A percentile compares a stretch with the other conserved stretches of the same genome.
These are phyloP conservation scores for Tuber melanosporum DNA, from an alignment of 495 filamentous ascomycete species.

Conservation along the genomic window DNA sequence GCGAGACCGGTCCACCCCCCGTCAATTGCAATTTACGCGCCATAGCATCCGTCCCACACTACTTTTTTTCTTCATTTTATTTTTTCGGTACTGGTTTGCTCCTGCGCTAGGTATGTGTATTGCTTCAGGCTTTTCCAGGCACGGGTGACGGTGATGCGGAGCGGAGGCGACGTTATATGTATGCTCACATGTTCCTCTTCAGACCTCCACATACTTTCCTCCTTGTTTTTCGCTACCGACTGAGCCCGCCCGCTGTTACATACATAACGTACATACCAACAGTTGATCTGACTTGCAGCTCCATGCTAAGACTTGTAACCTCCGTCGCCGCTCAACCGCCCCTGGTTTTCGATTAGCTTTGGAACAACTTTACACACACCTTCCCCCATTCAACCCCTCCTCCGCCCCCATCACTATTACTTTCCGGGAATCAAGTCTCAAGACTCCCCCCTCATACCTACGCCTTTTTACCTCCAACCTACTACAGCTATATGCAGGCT, in stretches of 20 bases:
- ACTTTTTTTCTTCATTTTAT: slow-evolving; percentile 25
- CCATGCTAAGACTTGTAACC: slow-evolving; percentile 32
- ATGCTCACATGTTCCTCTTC: slow-evolving; percentile 43
- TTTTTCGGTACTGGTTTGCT: neutral
- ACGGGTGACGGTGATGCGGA: slow-evolving; percentile 38
- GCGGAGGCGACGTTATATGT: slow-evolving; percentile 41
- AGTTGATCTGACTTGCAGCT: slow-evolving; percentile 34
- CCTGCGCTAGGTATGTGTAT: slow-evolving; percentile 33
- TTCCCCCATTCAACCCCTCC: slow-evolving; percentile 9
- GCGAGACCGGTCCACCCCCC: slow-evolving; percentile 25
- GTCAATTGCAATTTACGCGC: slow-evolving; percentile 41
- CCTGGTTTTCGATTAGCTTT: slow-evolving; percentile 39
- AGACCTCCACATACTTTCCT: slow-evolving; percentile 38
- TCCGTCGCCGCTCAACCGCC: slow-evolving; percentile 21
- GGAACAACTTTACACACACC: slow-evolving; percentile 3
- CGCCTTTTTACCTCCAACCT: slow-evolving; percentile 17
- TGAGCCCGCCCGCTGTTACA: slow-evolving; percentile 34
- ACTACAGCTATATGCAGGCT: slow-evolving; percentile 41
- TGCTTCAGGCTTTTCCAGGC: slow-evolving; percentile 36
- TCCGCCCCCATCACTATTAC: slow-evolving; percentile 1
- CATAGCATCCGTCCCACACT: slow-evolving; percentile 28
- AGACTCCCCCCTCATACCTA: neutral
- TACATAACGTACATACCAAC: slow-evolving; percentile 38
- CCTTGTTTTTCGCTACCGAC: slow-evolving; percentile 40
- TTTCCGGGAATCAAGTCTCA: neutral